These are phyloP conservation scores for Pholiota adiposa DNA, from an alignment of 1,284 basidiomycete species.

Conservation along the genomic window DNA sequence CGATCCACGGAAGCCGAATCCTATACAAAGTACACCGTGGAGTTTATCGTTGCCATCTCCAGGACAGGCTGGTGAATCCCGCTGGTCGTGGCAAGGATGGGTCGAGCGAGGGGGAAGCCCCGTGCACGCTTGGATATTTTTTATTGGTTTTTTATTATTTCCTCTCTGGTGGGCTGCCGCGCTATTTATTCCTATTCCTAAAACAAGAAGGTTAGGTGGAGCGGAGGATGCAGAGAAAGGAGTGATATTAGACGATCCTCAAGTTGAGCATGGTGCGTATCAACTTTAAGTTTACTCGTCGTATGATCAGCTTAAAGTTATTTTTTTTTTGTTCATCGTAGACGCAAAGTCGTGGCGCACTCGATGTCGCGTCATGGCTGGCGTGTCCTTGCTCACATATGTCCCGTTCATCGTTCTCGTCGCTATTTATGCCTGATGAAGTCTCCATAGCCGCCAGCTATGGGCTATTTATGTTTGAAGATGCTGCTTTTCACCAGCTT, in stretches of 20 bases:
- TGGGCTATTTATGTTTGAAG: constrained; percentile 15
- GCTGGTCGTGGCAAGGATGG: constrained; percentile 42
- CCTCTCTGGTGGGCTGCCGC: constrained; percentile 80
- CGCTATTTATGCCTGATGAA: constrained; percentile 58
- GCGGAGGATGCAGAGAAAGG: constrained; percentile 67
- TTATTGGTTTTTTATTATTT: constrained; percentile 72
- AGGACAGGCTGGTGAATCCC: constrained; percentile 25
- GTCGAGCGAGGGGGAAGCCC: constrained; percentile 66
- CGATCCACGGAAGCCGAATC: constrained; percentile 70
- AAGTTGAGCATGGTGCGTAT: constrained; percentile 71
- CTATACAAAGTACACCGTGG: constrained; percentile 63
- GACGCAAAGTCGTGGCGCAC: constrained; percentile 74
- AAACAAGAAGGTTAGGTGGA: constrained; percentile 59
- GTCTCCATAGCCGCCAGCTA: constrained; percentile 6
- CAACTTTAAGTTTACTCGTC: not conserved
- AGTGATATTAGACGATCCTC: constrained; percentile 75
- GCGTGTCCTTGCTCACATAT: constrained; percentile 72
- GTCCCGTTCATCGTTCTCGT: constrained; percentile 76
- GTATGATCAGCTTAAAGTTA: not conserved
- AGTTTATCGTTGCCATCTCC: constrained; percentile 47
- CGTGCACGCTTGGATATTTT: constrained; percentile 76
- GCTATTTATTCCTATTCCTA: constrained; percentile 56
- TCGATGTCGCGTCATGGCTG: constrained; percentile 73
- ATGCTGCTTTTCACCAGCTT: constrained; percentile 1
- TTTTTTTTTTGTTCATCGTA: constrained; percentile 34